Evolutionary conservation across 2,329 filamentous ascomycete species (phyloP).

Genomic region (Xylariaceae sp.): DNA sequence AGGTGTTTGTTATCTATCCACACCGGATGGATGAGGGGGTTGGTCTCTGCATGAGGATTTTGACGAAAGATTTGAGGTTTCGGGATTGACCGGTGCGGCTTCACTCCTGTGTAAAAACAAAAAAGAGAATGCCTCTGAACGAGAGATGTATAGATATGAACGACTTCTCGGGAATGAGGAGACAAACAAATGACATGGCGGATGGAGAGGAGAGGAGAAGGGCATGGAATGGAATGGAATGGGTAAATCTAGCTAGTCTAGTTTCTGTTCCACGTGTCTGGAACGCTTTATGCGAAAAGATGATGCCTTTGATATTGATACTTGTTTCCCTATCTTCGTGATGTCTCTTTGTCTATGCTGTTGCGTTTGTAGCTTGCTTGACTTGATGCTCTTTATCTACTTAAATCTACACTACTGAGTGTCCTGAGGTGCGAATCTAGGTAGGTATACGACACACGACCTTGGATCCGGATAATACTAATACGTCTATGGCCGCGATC

Average conservation of each 20-base stretch:
- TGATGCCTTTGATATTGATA: constrained; percentile 7
- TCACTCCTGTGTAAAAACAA: too few relatives aligned
- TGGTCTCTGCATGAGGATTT: too few relatives aligned
- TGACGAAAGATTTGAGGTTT: too few relatives aligned
- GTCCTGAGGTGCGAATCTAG: too few relatives aligned
- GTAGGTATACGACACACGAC: too few relatives aligned
- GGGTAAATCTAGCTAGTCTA: background rate
- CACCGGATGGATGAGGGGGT: background rate
- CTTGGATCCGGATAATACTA: too few relatives aligned
- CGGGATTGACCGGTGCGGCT: too few relatives aligned
- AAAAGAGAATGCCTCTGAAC: background rate
- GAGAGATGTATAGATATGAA: constrained; percentile 3
- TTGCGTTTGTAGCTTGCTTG: too few relatives aligned
- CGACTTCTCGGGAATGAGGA: background rate
- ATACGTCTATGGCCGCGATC: too few relatives aligned
- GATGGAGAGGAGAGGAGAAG: background rate
- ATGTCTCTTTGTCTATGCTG: too few relatives aligned
- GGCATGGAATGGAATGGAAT: background rate
- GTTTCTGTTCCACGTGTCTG: background rate
- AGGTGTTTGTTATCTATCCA: background rate
- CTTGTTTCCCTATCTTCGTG: background rate
- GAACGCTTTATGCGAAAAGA: constrained; percentile 10
- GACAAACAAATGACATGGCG: background rate
- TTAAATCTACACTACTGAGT: background rate
- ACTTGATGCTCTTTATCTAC: too few relatives aligned